Percentiles rank a stretch among this genome's conserved stretches.
phyloP scores from a whole-genome alignment of 257 asterid species.

The Parsonsia alboflavescens region DNA sequence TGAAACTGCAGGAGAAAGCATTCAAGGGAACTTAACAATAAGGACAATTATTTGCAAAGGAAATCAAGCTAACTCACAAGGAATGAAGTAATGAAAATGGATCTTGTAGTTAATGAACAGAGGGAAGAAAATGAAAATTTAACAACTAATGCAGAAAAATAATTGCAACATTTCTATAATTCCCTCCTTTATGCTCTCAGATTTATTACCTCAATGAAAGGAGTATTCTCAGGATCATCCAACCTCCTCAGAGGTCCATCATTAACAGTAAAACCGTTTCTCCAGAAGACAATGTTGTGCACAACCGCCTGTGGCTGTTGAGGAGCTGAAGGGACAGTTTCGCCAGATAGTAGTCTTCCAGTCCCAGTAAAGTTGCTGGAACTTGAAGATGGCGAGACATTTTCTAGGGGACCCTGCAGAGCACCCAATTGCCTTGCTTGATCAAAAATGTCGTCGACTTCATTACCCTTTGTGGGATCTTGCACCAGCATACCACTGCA shows the following conservation, averaged over 20 bases:
- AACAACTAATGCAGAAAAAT: not conserved
- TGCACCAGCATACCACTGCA: slow-evolving; percentile 85
- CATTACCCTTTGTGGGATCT: slow-evolving; percentile 45
- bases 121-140: not conserved
- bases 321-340: slow-evolving; percentile 41
- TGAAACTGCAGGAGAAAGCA: not conserved
- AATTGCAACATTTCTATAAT: not conserved
- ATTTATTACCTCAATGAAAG: slow-evolving; percentile 68
- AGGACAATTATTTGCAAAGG: not conserved
- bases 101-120: not conserved
- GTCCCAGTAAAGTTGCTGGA: slow-evolving; percentile 78
- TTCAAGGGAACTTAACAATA: not conserved
- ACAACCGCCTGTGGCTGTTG: slow-evolving; percentile 74
- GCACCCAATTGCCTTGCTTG: slow-evolving; percentile 70
- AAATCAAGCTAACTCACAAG: not conserved
- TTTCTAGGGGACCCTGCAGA: slow-evolving; percentile 54
- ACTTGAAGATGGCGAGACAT: slow-evolving; percentile 62
- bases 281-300: slow-evolving; percentile 92
- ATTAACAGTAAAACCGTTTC: slow-evolving; percentile 87
- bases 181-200: not conserved
- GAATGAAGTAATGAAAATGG: not conserved
- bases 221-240: slow-evolving; percentile 88
- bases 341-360: slow-evolving; percentile 80
- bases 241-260: slow-evolving; percentile 94
- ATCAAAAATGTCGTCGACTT: slow-evolving; percentile 44